Base-by-base conservation (phyloP, 2,329 filamentous ascomycete species). In the Xylariaceae sp. region DNA sequence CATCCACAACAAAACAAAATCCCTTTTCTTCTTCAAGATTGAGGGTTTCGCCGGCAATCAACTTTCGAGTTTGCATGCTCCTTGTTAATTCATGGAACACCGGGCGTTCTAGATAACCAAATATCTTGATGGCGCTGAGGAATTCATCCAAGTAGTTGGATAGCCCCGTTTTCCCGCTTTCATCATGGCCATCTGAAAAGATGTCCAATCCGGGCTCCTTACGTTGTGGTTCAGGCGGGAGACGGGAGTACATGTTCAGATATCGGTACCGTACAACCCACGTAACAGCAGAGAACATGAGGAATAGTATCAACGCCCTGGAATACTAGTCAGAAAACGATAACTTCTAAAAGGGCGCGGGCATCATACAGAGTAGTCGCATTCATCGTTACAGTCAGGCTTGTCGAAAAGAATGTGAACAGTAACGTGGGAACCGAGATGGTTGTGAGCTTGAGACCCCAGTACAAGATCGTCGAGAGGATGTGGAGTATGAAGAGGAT, bases 111-210 rank as follows among this genome's bases (percentile, higher is more conserved):
- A 99, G 79, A 71, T 97, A 99, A 7, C 94, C 94, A 75, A 99
- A 99, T 59, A 99, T 94, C 75, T 97, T 99, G 78, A 99, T 99
- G 35, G 95, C 94, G 72, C 92, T 97, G 18, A 99, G 79, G 68
- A 99, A 99, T 73, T 99, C 95, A 74, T 99, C 94, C 30, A 99
- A 81, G 68, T 99, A 99, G 72, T 92, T 99, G n/a, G 91, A 87
- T 50, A 99, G 79, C 0, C 93, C 94, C 0, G 92, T 87, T 74
- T 99, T 99, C 35, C 86, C 87, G 63, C 92, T 92, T 53, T 89
- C 89, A 66, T 96, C 93, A 69, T 96, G 90, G 2, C 89, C 88
- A 69, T 97, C 93, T 3, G 94, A 92, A 71, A 97, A 97, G 10
- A 99, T 80, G 69, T 97, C 95, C 71, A 99, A 85, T 67, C 96